Base-by-base conservation (phyloP, 305 asterid genomes). In the Fraxinus velutina region DNA sequence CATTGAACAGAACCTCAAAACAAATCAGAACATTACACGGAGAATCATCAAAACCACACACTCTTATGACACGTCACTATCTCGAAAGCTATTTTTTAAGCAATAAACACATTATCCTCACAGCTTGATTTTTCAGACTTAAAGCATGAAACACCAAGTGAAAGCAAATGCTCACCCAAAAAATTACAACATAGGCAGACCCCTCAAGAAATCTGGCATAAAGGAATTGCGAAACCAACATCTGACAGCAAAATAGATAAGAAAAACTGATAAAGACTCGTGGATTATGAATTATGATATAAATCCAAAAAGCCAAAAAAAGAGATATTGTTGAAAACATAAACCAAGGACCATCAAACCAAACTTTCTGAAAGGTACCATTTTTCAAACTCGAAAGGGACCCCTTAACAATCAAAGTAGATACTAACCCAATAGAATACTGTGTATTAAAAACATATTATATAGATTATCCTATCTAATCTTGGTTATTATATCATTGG, bases 341-440 rank as follows among this genome's bases (percentile, higher is more conserved):
- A 68, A 37, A 70, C 8, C 7, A 39, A 39, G 47, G 13, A 39
- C 47, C 81, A 87, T 76, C 80, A 83, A 15, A 86, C 87, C 87
- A 90, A 88, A 83, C 88, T 87, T 80, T 78, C 44, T 80, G 95
- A 91, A 86, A 92, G 92, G 84, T 72, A 86, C 91, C 79, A 79
- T 47, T 82, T 88, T 83, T 82, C 90, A 78, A 86, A 87, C 44
- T 75, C 73, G 97, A 94, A 80, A 89, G 81, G 80, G 94, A 90
- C 97, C 57, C 78, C 85, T 80, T 89, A 92, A 87, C 91, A 75
- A 83, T 82, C 78, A 86, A 80, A 78, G 76, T 47, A 77, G 44
- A 70, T 5, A 86, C 73, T 81, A 55, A 22, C 82, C 60, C 47
- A 47, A 27, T 17, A 84, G 47, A 50, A 83, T 42, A 47, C 60